Evolutionary conservation across 23 red algal genomes (phyloP).

Genomic region (Gracilaria gracilis): DNA sequence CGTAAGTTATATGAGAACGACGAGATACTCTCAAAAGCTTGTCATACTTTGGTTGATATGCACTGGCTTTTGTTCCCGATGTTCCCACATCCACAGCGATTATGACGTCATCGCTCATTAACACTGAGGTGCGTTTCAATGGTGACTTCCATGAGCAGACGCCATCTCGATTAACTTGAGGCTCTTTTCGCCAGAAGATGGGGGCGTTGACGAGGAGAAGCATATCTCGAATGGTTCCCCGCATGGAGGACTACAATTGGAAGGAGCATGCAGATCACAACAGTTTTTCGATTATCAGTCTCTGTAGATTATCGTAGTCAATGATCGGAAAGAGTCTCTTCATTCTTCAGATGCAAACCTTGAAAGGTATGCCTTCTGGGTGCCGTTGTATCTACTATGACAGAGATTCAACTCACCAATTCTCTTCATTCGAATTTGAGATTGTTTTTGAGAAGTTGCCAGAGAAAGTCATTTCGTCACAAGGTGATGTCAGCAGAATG

Average conservation of each 20-base stretch:
- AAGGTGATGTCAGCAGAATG: no score
- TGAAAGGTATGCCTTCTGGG: no score
- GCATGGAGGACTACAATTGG: not conserved
- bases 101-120: conserved; percentile 10
- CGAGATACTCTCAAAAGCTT: conserved; percentile 30
- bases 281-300: no score
- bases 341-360: no score
- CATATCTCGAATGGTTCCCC: not conserved
- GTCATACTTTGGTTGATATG: not conserved
- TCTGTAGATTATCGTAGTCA: no score
- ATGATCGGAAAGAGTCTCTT: no score
- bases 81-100: conserved; percentile 60
- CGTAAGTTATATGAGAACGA: conserved; percentile 16
- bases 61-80: conserved; percentile 42
- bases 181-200: not conserved
- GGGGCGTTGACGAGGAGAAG: not conserved
- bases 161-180: not conserved
- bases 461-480: no score
- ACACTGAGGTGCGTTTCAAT: not conserved
- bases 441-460: not conserved
- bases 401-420: not conserved
- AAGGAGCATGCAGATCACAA: no score
- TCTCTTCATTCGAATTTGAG: not conserved
- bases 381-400: no score
- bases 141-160: not conserved